Conservation (phyloP, 805 yeast genomes). For the Kazachstania kunashirensis region DNA sequence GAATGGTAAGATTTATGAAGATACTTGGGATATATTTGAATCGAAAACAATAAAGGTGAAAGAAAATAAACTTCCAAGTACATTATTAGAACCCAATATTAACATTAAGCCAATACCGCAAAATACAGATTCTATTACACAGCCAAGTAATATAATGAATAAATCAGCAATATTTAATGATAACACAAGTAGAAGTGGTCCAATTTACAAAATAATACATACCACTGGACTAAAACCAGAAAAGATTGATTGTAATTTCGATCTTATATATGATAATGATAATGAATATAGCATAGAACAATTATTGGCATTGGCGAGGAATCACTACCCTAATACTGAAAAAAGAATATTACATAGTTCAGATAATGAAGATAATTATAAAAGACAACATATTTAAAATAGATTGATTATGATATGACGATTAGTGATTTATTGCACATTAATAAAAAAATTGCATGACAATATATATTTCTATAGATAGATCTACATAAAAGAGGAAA, state of each 20-base stretch:
- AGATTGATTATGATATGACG: too few relatives aligned
- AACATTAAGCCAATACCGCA: conserved; percentile 3
- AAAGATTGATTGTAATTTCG: conserved; percentile 48
- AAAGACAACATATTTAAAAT: too few relatives aligned
- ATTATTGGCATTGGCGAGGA: conserved; percentile 44
- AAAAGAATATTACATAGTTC: neutral
- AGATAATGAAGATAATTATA: neutral
- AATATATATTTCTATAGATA: too few relatives aligned
- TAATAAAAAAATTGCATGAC: too few relatives aligned
- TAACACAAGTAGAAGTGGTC: conserved; percentile 25
- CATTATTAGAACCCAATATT: conserved; percentile 2
- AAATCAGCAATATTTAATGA: conserved; percentile 33
- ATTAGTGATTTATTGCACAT: too few relatives aligned
- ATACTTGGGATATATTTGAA: neutral
- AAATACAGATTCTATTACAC: neutral
- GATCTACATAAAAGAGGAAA: too few relatives aligned
- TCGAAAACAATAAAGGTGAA: neutral
- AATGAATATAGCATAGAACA: conserved; percentile 56
- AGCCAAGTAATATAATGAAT: neutral
- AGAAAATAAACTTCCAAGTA: conserved; percentile 1
- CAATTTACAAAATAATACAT: conserved; percentile 41
- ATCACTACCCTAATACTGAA: conserved; percentile 11
- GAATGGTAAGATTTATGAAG: neutral
- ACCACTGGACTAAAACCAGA: conserved; percentile 51
- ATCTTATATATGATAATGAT: conserved; percentile 38